A percentile compares a stretch with the other conserved stretches of the same genome.
Conservation (phyloP, 2,329 filamentous ascomycete genomes). For the Westerdykella sp. region DNA sequence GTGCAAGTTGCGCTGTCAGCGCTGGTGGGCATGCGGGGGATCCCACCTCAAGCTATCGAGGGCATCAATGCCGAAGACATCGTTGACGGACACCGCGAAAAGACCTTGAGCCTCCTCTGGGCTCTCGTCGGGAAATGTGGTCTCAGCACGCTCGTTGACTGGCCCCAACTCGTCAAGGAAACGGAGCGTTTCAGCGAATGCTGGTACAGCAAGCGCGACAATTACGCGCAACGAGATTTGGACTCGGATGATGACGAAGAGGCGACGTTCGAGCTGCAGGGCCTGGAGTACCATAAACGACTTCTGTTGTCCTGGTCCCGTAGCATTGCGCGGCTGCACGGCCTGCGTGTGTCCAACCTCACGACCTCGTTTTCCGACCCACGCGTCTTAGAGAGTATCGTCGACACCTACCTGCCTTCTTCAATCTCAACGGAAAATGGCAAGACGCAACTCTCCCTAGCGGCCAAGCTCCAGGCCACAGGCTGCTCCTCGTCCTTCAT, state of each 20-base stretch:
- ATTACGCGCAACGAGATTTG: constrained; percentile 25
- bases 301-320: constrained; percentile 54
- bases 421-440: constrained; percentile 1
- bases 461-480: constrained; percentile 35
- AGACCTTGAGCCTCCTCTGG: constrained; percentile 57
- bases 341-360: constrained; percentile 47
- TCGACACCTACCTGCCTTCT: constrained; percentile 49
- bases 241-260: constrained; percentile 27
- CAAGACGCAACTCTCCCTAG: constrained; percentile 15
- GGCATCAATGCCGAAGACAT: constrained; percentile 52
- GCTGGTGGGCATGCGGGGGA: constrained; percentile 41
- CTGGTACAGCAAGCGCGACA: constrained; percentile 27
- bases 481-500: constrained; percentile 43
- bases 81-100: constrained; percentile 59
- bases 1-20: constrained; percentile 53
- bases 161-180: constrained; percentile 49
- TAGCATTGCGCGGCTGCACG: constrained; percentile 44
- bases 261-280: constrained; percentile 17
- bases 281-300: constrained; percentile 31
- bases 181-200: constrained; percentile 39
- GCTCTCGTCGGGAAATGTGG: constrained; percentile 53
- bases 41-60: constrained; percentile 37
- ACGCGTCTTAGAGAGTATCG: constrained; percentile 49
- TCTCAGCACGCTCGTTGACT: constrained; percentile 50
- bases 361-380: constrained; percentile 54